Base-by-base conservation (phyloP, 257 asterid species). In the Capsicum chinense region DNA sequence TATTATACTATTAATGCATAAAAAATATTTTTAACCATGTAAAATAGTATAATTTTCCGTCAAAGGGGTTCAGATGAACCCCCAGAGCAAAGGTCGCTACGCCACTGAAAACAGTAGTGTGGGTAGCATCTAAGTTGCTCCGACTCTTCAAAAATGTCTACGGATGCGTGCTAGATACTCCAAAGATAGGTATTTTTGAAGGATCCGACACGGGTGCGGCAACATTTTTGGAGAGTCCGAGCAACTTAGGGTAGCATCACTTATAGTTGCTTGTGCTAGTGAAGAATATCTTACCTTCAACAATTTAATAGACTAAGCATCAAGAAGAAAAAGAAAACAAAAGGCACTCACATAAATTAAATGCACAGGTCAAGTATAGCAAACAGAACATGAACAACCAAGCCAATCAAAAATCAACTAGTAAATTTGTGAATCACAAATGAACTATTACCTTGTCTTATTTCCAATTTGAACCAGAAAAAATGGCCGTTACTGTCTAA, bases 381-480 rank as follows among this genome's bases (percentile, higher is more conserved):
- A 56, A 47, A 71, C 79, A n/a, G 79, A 71, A 44, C 3, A 83
- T 58, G 39, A 15, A 70, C 52, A 68, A 64, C 57, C 54, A 17
- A 50, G 48, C 37, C 56, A 78, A 74, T 33, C 10, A 9, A 54
- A 69, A 58, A 48, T 44, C 44, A 73, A 0, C 42, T 1, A 2
- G 37, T 8, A 52, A 12, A 78, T 78, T 54, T 54, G 82, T 54
- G 33, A 54, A 68, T 73, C 17, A 21, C 62, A 17, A 63, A 79
- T 79, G 84, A 66, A 60, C 60, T 84, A 62, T 83, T 88, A 95
- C 99, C 97, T 93, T 83, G 91, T 86, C 87, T 89, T 84, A 97
- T 91, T 91, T 87, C 99, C 99, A 67, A 97, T 88, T 81, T 97
- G 99, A 88, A 92, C 99, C 87, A 97, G 90, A 81, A 93, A 88